Evolutionary conservation across 2,329 filamentous ascomycete genomes (phyloP).

Genomic region (Xylaria arbuscula): DNA sequence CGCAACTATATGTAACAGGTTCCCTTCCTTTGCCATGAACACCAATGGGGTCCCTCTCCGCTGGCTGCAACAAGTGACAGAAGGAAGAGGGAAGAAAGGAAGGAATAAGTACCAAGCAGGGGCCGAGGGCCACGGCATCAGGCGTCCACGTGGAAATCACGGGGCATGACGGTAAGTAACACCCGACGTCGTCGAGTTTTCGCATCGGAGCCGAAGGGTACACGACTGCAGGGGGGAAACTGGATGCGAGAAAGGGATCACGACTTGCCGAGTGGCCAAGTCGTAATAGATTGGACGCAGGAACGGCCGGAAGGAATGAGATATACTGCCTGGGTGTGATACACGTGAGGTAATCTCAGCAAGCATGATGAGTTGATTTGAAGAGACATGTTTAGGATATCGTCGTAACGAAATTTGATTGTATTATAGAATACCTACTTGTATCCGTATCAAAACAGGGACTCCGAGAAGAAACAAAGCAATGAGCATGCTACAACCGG

Average conservation of each 20-base stretch:
- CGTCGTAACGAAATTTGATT: not conserved
- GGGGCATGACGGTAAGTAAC: not conserved
- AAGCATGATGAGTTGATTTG: not conserved
- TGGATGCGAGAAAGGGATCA: conserved; percentile 14
- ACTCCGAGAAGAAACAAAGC: conserved; percentile 14
- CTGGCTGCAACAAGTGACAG: not conserved
- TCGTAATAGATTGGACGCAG: not conserved
- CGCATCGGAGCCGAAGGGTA: not conserved
- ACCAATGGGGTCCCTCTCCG: not conserved
- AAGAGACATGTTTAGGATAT: not conserved
- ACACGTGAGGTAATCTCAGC: not conserved
- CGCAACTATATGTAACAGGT: not conserved
- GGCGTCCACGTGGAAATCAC: conserved; percentile 15
- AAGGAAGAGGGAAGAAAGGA: not conserved
- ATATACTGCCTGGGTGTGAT: not conserved
- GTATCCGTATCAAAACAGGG: conserved; percentile 24
- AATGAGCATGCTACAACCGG: conserved; percentile 31
- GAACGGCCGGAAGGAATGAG: not conserved
- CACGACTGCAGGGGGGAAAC: not conserved
- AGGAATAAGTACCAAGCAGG: conserved; percentile 5
- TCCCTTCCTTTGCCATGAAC: not conserved
- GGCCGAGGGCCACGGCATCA: not conserved
- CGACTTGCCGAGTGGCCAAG: conserved; percentile 5
- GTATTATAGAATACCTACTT: conserved; percentile 28
- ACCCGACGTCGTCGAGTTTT: not conserved